Base-by-base conservation (phyloP, 1,284 basidiomycete genomes). In the Boletus albobrunnescens region DNA sequence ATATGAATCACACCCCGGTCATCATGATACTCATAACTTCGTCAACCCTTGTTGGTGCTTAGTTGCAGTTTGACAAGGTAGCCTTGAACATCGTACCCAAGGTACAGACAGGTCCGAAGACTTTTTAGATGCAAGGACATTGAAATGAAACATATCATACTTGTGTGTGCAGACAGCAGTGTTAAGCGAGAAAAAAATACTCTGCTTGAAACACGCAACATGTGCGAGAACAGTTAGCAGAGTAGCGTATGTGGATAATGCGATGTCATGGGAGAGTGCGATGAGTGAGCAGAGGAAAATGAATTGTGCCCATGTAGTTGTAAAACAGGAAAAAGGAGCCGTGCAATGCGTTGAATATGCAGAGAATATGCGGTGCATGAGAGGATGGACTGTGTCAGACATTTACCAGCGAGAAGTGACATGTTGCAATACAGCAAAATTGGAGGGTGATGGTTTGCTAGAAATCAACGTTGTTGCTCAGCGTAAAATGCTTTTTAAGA, bases 291-390 rank as follows among this genome's bases (percentile, higher is more conserved):
- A 51, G 47, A 48, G 37, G 44, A 50, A 48, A 53, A 36, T 38
- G 41, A 48, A 49, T 53, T 48, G 50, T 43, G 52, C 55, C 36
- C 48, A 36, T 50, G 48, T 49, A 44, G 36, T 41, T 38, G 56
- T 44, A 49, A 51, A 46, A 51, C 50, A 51, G 47, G 33, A 10
- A 22, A 13, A 17, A 33, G 17, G 19, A 33, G 32, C 17, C 4
- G 32, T 33, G 32, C 32, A 51, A 50, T 68, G 60, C 36, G 60
- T 59, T 53, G 59, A 39, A 49, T 52, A 56, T 64, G 63, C 27
- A 47, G 51, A 51, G 44, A 38, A 47, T 46, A 52, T 57, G 58
- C 44, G 28, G 50, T 65, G 48, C 61, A 64, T 54, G 50, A 47
- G 51, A 24, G 51, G 46, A 46, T 46, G 51, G 27, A 31, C 35